Evolutionary conservation across 768 basidiomycete species (phyloP).

Genomic region (Basidioascus undulatus): DNA sequence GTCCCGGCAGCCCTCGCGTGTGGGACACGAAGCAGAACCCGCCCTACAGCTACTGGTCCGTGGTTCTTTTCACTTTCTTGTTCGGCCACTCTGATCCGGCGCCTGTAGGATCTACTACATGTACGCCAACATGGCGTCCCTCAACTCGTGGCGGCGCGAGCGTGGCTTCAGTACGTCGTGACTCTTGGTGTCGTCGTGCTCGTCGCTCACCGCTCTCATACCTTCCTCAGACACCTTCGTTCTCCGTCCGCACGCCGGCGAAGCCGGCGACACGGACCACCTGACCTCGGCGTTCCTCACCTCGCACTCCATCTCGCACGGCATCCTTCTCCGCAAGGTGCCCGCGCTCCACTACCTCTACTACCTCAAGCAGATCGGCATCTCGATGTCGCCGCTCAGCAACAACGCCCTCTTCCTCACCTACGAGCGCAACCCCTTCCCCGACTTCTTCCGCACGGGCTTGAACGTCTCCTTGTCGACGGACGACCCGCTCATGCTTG

Average conservation of each 20-base stretch:
- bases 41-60: constrained; percentile 83
- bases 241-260: constrained; percentile 84
- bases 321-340: constrained; percentile 92
- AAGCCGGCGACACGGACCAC: constrained; percentile 96
- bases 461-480: constrained; percentile 90
- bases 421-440: constrained; percentile 89
- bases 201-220: not conserved
- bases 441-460: constrained; percentile 83
- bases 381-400: constrained; percentile 94
- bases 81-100: not conserved
- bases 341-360: constrained; percentile 92
- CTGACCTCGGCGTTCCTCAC: constrained; percentile 87
- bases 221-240: constrained; percentile 61
- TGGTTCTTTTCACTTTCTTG: not conserved
- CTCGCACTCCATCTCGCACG: constrained; percentile 93
- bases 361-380: constrained; percentile 91
- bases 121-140: constrained; percentile 82
- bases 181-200: not conserved
- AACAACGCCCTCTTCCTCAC: constrained; percentile 93
- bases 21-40: constrained; percentile 83
- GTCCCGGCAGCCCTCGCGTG: constrained; percentile 25
- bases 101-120: constrained; percentile 71
- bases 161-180: constrained; percentile 65
- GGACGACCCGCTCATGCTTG: constrained; percentile 87
- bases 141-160: constrained; percentile 72